phyloP scores from a whole-genome alignment of 768 basidiomycete species.

The Pisolithus tinctorius region DNA sequence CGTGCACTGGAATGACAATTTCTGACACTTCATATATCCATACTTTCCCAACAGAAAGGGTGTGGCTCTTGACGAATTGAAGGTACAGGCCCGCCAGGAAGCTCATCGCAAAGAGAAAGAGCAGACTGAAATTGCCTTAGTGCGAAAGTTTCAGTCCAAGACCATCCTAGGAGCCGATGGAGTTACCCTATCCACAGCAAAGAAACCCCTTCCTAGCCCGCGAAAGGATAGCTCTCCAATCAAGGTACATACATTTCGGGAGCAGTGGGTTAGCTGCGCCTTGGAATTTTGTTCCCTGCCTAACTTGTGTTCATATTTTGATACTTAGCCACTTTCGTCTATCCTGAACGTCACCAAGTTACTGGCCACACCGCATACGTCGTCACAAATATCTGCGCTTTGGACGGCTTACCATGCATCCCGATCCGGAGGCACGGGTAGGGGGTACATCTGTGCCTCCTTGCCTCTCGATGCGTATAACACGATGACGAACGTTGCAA shows the following conservation, averaged over 20 bases:
- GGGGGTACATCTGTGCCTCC: conserved; percentile 80
- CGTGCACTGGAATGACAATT: conserved; percentile 6
- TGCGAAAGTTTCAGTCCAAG: conserved; percentile 10
- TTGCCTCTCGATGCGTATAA: conserved; percentile 69
- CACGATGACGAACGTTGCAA: conserved; percentile 57
- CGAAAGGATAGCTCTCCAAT: conserved; percentile 66
- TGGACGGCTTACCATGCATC: conserved; percentile 90
- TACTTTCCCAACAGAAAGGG: conserved; percentile 32
- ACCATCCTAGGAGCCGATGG: conserved; percentile 6
- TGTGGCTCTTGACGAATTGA: conserved; percentile 33
- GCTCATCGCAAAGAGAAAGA: conserved; percentile 26
- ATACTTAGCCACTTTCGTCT: conserved; percentile 63
- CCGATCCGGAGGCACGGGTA: conserved; percentile 71
- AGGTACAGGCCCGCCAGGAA: conserved; percentile 19
- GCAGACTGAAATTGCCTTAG: conserved; percentile 11
- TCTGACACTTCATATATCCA: conserved; percentile 11
- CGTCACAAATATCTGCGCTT: conserved; percentile 68
- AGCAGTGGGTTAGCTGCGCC: too few relatives aligned
- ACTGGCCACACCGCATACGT: conserved; percentile 58
- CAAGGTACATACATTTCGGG: conserved; percentile 37
- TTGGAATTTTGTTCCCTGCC: not conserved
- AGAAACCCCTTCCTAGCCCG: conserved; percentile 6
- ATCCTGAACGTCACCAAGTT: conserved; percentile 76
- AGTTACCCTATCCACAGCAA: conserved; percentile 1
- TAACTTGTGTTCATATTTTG: not conserved